These are phyloP conservation scores for Ilex asprella DNA, from an alignment of 257 asterid genomes.

Conservation along the genomic window DNA sequence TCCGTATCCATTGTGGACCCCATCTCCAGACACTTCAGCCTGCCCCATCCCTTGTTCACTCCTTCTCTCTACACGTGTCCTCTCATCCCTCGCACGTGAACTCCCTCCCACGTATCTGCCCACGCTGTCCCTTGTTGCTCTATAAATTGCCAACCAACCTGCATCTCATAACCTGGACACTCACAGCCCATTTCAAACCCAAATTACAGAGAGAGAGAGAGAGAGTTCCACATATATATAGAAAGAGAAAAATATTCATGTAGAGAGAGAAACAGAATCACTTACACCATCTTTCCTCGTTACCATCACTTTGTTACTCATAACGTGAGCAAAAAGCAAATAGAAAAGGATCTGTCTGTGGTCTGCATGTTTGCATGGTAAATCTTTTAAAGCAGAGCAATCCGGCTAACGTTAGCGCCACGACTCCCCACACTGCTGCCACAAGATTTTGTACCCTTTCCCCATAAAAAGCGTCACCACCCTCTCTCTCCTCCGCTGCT, in stretches of 20 bases:
- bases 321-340: conserved; percentile 2
- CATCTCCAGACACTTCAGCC: not conserved
- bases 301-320: not conserved
- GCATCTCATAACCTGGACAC: not conserved
- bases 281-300: not conserved
- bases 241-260: not conserved
- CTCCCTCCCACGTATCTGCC: not conserved
- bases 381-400: conserved; percentile 41
- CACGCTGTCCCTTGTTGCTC: not conserved
- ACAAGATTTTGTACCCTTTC: conserved; percentile 24
- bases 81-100: conserved; percentile 44
- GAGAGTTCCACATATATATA: not conserved
- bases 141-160: not conserved
- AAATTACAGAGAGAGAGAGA: too few relatives aligned
- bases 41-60: not conserved
- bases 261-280: not conserved
- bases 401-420: conserved; percentile 40
- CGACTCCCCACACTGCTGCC: conserved; percentile 29
- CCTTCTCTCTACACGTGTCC: conserved; percentile 37
- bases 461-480: not conserved
- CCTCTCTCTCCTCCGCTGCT: not conserved
- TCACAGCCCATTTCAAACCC: not conserved
- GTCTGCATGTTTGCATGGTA: conserved; percentile 34
- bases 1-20: conserved; percentile 30
- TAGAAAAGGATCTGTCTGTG: conserved; percentile 26